Evolutionary conservation across 208 protist species (phyloP), one percentile per base, ranked within the genome.

Genomic region (Trypanosoma vivax): DNA sequence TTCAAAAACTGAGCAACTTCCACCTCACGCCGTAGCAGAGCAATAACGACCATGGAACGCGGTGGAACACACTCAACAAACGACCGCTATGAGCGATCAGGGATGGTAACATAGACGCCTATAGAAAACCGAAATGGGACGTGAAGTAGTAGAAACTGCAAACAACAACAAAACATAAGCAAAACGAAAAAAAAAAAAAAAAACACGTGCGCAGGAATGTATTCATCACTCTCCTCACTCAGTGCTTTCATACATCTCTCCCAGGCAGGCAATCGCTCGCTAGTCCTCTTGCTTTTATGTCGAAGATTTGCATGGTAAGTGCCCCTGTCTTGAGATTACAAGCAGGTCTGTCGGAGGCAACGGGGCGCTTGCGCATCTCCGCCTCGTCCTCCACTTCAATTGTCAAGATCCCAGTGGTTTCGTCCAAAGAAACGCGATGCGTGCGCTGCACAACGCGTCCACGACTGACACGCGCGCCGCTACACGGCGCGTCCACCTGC

Each of bases 231-330:
- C 33, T 37, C 14, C 33, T 14, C 33, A 14, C 9, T n/a, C 7
- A 24, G 18, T 24, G 0, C n/a, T 49, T 30, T n/a, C n/a, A n/a
- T n/a, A n/a, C n/a, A n/a, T n/a, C n/a, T n/a, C n/a, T n/a, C n/a
- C n/a, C n/a, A n/a, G n/a, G n/a, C n/a, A n/a, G n/a, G n/a, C n/a
- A n/a, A n/a, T n/a, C n/a, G n/a, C 27, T 56, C 19, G 10, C 21
- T 5, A 88, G 46, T 1, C 79, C 76, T 24, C 72, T 69, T 21
- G 53, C 41, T 46, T 89, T 90, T 43, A 94, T 94, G 60, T 94
- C 79, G 25, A 73, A 72, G 31, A 94, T 79, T 60, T 94, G 80
- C 87, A 94, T 91, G 41, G 76, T 90, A 46, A 94, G 72, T 14
- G 62, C 80, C n/a, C 87, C 87, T n/a, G 65, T 49, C 64, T 85